These are phyloP conservation scores for Cladosporium austrohemisphaericum DNA, from an alignment of 2,329 filamentous ascomycete genomes.

Conservation along the genomic window DNA sequence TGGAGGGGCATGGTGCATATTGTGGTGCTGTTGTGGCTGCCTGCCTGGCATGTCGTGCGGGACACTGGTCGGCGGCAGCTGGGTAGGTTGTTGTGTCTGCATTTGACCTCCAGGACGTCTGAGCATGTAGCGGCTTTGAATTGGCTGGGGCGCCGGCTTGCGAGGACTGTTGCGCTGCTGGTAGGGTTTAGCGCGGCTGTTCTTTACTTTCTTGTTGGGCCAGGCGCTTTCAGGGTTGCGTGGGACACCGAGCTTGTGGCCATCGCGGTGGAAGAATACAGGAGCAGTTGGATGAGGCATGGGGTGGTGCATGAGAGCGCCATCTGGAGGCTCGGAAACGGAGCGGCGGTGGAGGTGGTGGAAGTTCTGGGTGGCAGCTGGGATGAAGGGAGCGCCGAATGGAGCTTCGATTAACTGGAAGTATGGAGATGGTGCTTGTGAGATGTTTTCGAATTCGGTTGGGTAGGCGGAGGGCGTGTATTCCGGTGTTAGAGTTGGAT, in stretches of 20 bases:
- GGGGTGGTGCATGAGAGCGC: slow-evolving; percentile 10
- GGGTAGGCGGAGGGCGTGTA: slow-evolving; percentile 18
- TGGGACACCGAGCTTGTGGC: slow-evolving; percentile 22
- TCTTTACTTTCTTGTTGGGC: slow-evolving; percentile 17
- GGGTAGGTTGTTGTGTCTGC: slow-evolving; percentile 17
- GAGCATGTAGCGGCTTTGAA: slow-evolving; percentile 2
- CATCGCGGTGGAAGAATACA: slow-evolving; percentile 24
- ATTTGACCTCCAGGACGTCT: slow-evolving; percentile 13
- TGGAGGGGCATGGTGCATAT: slow-evolving; percentile 1
- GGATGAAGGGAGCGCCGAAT: slow-evolving; percentile 15
- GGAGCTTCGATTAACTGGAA: slow-evolving; percentile 23
- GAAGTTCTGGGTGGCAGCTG: slow-evolving; percentile 1
- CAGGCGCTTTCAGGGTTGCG: slow-evolving; percentile 15
- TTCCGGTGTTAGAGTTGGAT: slow-evolving; percentile 11
- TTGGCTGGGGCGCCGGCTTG: background rate
- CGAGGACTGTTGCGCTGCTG: slow-evolving; percentile 11
- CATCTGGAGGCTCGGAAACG: slow-evolving; percentile 25
- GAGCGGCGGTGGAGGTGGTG: slow-evolving; percentile 23
- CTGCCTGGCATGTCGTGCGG: slow-evolving; percentile 10
- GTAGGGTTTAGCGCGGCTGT: slow-evolving; percentile 17
- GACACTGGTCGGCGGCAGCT: slow-evolving; percentile 19
- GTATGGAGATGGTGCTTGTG: slow-evolving; percentile 19
- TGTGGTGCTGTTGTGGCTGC: slow-evolving; percentile 15
- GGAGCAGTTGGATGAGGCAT: background rate
- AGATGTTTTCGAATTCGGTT: slow-evolving; percentile 11